Evolutionary conservation across 129 eudicot genomes (phyloP).

Genomic region (Solidago caesia): DNA sequence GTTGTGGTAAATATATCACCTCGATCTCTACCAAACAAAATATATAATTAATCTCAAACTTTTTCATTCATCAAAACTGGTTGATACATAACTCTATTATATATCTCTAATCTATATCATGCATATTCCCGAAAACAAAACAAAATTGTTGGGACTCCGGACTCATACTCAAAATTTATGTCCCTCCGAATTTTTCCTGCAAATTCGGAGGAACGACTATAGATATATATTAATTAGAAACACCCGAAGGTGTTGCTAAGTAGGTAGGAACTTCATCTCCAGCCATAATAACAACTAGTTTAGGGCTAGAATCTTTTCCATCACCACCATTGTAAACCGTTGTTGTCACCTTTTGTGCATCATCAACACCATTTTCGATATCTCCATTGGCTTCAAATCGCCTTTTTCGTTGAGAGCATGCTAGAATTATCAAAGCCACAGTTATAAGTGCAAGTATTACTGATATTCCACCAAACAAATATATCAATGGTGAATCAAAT

Average conservation of each 20-base stretch:
- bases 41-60: background rate
- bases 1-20: background rate
- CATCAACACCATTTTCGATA: constrained; percentile 24
- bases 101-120: background rate
- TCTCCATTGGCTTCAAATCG: constrained; percentile 12
- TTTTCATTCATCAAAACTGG: constrained; percentile 18
- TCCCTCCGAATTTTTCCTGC: constrained; percentile 1
- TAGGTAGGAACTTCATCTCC: constrained; percentile 63
- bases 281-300: constrained; percentile 65
- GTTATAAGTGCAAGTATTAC: constrained; percentile 44
- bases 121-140: constrained; percentile 9
- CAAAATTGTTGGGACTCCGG: constrained; percentile 25
- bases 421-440: constrained; percentile 52
- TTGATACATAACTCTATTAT: constrained; percentile 4
- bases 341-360: constrained; percentile 11
- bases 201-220: constrained; percentile 8
- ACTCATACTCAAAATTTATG: constrained; percentile 26
- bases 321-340: constrained; percentile 15
- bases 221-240: constrained; percentile 4
- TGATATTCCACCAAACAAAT: constrained; percentile 53
- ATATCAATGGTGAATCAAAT: constrained; percentile 57
- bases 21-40: background rate
- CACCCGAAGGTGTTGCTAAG: constrained; percentile 46
- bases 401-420: constrained; percentile 42
- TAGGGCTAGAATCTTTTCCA: constrained; percentile 26